Conservation (phyloP, 306 rosid genomes). For the Urtica urens region DNA sequence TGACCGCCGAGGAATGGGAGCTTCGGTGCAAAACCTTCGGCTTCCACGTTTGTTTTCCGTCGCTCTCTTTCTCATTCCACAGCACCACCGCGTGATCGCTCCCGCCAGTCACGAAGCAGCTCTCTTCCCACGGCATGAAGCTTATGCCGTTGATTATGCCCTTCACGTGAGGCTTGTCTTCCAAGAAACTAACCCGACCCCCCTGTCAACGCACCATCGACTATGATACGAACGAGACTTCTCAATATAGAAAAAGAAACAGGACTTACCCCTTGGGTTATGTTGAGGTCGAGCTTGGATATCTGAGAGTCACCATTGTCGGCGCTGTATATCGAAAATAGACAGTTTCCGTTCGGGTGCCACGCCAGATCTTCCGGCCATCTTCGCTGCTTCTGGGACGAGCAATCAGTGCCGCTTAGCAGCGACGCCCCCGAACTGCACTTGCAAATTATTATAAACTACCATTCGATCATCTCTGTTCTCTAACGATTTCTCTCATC, state of each 20-base stretch:
- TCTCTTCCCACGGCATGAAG: constrained; percentile 75
- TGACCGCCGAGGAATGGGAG: constrained; percentile 88
- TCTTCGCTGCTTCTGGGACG: constrained; percentile 62
- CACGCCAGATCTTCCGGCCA: constrained; percentile 93
- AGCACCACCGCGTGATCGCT: constrained; percentile 84
- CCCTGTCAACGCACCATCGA: constrained; percentile 41
- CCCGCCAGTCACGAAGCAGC: constrained; percentile 77
- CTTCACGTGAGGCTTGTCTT: constrained; percentile 78
- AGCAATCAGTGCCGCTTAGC: constrained; percentile 56
- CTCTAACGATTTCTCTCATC: neutral
- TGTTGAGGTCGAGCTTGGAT: constrained; percentile 54
- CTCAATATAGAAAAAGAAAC: too few relatives aligned
- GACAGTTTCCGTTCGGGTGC: constrained; percentile 76
- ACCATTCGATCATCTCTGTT: neutral
- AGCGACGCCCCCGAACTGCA: constrained; percentile 72
- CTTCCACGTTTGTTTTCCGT: constrained; percentile 76
- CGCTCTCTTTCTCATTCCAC: constrained; percentile 67
- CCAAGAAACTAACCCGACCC: constrained; percentile 58
- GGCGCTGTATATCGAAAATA: constrained; percentile 77
- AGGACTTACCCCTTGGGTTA: constrained; percentile 55
- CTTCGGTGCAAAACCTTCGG: constrained; percentile 71
- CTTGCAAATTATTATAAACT: neutral
- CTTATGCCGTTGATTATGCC: constrained; percentile 75
- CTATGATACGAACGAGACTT: constrained; percentile 2
- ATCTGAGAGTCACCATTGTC: constrained; percentile 81